Percentiles rank a stretch among this genome's conserved stretches.
Evolutionary conservation across 1,284 basidiomycete species (phyloP).

Genomic region (Microbotryum scabiosae): DNA sequence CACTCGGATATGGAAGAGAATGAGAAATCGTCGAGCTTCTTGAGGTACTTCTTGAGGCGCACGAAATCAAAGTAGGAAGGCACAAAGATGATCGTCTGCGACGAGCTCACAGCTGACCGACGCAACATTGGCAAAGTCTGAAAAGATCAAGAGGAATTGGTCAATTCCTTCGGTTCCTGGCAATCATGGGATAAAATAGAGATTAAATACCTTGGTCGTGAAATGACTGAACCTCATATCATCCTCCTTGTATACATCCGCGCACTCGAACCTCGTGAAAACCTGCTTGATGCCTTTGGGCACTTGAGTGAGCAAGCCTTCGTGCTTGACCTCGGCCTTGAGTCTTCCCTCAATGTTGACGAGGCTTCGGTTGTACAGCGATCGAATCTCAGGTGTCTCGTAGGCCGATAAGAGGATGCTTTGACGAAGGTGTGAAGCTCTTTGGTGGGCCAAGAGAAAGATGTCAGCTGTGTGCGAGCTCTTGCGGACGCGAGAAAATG

Average conservation of each 20-base stretch:
- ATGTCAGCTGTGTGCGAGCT: background rate
- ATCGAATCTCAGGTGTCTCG: constrained; percentile 79
- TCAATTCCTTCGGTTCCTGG: background rate
- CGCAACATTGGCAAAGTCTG: constrained; percentile 70
- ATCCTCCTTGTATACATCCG: constrained; percentile 65
- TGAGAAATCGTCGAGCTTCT: constrained; percentile 56
- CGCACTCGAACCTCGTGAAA: constrained; percentile 66
- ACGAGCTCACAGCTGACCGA: constrained; percentile 83
- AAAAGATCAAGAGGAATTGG: background rate
- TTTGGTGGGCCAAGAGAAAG: constrained; percentile 35
- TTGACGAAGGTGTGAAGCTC: constrained; percentile 75
- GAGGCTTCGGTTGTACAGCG: constrained; percentile 62
- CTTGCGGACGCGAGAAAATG: too few relatives aligned
- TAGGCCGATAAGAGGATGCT: constrained; percentile 79
- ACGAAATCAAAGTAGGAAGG: constrained; percentile 98
- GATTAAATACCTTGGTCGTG: constrained; percentile 74
- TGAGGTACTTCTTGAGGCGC: constrained; percentile 75
- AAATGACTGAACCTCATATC: constrained; percentile 82
- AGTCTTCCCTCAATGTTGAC: constrained; percentile 80
- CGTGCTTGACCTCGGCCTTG: constrained; percentile 48
- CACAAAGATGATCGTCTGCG: constrained; percentile 78
- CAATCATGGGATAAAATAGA: too few relatives aligned
- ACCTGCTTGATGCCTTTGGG: constrained; percentile 72
- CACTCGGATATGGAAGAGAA: constrained; percentile 85
- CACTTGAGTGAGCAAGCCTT: constrained; percentile 55